Evolutionary conservation across 306 rosid species (phyloP).

Genomic region (Trifolium repens): DNA sequence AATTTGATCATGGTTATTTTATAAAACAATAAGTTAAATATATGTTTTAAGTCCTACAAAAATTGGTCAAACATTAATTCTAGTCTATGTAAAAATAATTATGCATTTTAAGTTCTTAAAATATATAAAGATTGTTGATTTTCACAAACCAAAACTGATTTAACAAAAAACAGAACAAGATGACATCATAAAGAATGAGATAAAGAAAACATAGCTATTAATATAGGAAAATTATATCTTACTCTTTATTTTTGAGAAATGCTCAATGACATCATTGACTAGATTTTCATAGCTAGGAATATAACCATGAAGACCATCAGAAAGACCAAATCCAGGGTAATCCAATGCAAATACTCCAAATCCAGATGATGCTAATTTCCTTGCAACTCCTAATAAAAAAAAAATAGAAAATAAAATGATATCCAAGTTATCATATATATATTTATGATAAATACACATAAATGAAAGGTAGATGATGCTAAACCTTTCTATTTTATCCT

Average conservation of each 20-base stretch:
- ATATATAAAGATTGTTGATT: background rate
- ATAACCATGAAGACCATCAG: constrained; percentile 91
- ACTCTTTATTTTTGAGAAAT: constrained; percentile 82
- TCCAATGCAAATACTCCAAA: constrained; percentile 94
- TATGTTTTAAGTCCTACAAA: too few species aligned
- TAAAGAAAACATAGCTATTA: constrained; percentile 8
- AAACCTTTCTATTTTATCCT: constrained; percentile 2
- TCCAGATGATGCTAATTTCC: constrained; percentile 81
- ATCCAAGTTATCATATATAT: background rate
- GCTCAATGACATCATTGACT: constrained; percentile 84
- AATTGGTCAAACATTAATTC: background rate
- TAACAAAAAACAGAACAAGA: background rate
- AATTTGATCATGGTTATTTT: too few species aligned
- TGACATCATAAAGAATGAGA: constrained; percentile 11
- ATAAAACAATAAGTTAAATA: too few species aligned
- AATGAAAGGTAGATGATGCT: too few species aligned
- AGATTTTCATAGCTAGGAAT: constrained; percentile 77
- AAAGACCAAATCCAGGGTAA: constrained; percentile 97
- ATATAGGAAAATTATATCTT: constrained; percentile 15
- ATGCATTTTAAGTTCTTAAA: background rate
- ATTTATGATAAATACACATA: too few species aligned
- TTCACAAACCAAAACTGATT: background rate
- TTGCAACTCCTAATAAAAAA: constrained; percentile 71
- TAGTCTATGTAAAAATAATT: background rate
- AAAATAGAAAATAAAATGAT: constrained; percentile 18